Evolutionary conservation across 2,329 filamentous ascomycete species (phyloP).

Genomic region (Alternaria sp.): DNA sequence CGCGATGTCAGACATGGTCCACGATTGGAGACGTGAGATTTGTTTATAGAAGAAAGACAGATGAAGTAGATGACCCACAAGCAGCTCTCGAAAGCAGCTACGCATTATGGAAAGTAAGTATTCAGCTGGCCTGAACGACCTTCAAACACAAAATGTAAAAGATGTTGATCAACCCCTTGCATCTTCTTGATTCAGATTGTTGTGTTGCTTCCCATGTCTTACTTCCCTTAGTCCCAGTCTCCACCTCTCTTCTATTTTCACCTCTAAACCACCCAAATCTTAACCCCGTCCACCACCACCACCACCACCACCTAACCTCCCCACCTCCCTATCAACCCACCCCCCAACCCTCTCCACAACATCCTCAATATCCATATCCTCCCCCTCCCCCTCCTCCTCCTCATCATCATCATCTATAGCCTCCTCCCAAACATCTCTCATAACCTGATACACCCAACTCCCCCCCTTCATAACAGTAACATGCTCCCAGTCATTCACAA

Average conservation of each 20-base stretch:
- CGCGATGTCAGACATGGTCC: background rate
- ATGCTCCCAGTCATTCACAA: constrained; percentile 12
- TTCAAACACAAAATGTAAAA: background rate
- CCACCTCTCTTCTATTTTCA: background rate
- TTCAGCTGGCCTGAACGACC: background rate
- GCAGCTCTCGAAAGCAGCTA: background rate
- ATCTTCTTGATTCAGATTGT: background rate
- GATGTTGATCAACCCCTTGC: background rate
- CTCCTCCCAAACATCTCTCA: constrained; percentile 11
- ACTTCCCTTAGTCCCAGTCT: background rate
- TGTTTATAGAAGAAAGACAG: background rate
- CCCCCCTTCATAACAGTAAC: constrained; percentile 12
- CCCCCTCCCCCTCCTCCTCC: background rate
- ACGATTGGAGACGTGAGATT: background rate
- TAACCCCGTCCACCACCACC: background rate
- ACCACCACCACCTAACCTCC: background rate
- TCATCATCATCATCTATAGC: background rate
- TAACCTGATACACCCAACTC: constrained; percentile 10
- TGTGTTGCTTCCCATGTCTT: background rate
- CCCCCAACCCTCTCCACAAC: background rate
- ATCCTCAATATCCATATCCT: background rate
- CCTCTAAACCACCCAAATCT: background rate
- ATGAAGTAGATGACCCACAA: background rate
- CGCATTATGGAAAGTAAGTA: background rate
- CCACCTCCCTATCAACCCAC: constrained; percentile 13